Conservation (phyloP, 2,329 filamentous ascomycete genomes). For the Aspergillus sp. region DNA sequence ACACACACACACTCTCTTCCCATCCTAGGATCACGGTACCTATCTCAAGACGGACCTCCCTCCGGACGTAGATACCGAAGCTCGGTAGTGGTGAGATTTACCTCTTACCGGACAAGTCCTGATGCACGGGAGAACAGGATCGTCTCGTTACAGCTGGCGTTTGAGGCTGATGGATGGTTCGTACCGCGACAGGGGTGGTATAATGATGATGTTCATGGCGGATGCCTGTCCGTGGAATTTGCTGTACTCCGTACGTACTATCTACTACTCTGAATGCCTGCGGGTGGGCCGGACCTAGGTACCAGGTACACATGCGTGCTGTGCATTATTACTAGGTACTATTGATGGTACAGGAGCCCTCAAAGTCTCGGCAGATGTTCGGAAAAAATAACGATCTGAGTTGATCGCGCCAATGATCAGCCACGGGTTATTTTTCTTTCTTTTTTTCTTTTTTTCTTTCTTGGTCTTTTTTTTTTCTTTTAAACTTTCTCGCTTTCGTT, state of each 20-base stretch:
- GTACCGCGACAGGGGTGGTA: not conserved
- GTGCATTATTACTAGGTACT: too few species aligned
- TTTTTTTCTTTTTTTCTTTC: not conserved
- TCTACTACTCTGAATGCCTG: not conserved
- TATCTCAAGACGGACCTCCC: not conserved
- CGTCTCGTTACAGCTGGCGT: not conserved
- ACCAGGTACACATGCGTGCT: not conserved
- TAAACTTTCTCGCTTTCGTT: not conserved
- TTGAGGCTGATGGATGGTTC: not conserved
- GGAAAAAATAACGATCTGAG: constrained; percentile 12
- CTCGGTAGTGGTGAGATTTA: not conserved
- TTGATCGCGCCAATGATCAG: constrained; percentile 7
- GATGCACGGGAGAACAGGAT: not conserved
- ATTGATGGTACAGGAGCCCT: not conserved
- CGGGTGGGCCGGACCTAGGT: not conserved
- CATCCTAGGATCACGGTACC: not conserved
- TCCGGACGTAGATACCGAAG: not conserved
- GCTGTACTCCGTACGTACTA: not conserved
- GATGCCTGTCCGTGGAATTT: not conserved
- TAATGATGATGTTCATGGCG: not conserved
- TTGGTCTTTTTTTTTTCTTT: not conserved
- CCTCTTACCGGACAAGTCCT: not conserved
- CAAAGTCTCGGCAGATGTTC: constrained; percentile 12
- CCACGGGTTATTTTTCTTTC: not conserved
- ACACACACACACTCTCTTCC: too few species aligned